Evolutionary conservation across 169 alveolate genomes (phyloP).

Genomic region (Neospora caninum): DNA sequence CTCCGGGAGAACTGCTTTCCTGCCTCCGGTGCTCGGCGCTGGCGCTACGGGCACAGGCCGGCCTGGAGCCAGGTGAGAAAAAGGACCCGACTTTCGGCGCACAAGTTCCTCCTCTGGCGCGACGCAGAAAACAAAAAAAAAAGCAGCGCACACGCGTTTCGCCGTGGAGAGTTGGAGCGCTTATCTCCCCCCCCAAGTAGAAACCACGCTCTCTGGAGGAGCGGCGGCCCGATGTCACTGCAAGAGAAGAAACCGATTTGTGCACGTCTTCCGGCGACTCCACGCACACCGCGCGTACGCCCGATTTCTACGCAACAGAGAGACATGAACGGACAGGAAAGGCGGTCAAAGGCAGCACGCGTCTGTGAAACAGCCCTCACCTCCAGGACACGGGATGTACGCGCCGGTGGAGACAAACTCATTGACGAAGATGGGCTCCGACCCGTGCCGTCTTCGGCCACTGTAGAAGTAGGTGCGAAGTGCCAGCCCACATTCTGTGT

Average conservation of each 20-base stretch:
- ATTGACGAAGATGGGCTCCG: background rate
- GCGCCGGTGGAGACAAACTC: background rate
- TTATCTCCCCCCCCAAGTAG: no score
- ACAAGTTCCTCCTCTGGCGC: background rate
- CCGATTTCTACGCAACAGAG: no score
- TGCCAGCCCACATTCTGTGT: background rate
- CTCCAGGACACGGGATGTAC: background rate
- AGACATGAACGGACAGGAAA: no score
- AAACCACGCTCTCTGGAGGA: no score
- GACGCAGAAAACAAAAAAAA: background rate
- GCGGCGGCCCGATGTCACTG: no score
- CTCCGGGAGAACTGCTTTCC: no score
- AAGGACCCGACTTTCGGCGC: background rate
- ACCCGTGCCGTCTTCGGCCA: background rate
- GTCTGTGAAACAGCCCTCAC: background rate
- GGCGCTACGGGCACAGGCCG: background rate
- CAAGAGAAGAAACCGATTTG: no score
- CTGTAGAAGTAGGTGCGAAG: background rate
- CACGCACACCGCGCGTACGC: no score
- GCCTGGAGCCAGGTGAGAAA: background rate
- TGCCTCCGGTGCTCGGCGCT: background rate
- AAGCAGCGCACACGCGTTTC: no score
- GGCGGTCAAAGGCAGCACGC: no score
- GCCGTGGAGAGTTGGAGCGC: no score
- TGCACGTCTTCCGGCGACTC: no score